Evolutionary conservation across 768 basidiomycete species (phyloP).

Genomic region (Plicaturopsis crispa): DNA sequence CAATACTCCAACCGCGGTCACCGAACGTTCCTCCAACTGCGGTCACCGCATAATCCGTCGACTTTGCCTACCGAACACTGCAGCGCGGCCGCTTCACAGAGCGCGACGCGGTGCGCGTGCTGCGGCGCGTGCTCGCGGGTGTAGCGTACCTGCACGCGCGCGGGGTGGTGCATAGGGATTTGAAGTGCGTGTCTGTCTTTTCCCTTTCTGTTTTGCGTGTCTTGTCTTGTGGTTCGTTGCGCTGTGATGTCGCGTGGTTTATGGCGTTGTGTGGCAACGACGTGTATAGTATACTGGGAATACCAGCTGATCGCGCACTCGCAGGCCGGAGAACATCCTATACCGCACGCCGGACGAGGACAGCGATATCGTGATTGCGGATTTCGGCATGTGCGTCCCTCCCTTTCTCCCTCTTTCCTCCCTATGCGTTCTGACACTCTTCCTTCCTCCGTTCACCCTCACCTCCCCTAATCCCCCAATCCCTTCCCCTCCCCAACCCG

Average conservation of each 20-base stretch:
- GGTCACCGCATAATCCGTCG: no score
- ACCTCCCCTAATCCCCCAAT: background rate
- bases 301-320: no score
- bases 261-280: no score
- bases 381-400: conserved; percentile 85
- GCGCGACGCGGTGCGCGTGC: conserved; percentile 73
- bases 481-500: background rate
- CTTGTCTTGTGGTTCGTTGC: conserved; percentile 4
- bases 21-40: no score
- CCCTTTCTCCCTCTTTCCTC: background rate
- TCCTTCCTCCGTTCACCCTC: background rate
- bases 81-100: conserved; percentile 90
- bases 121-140: conserved; percentile 69
- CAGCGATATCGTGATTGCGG: conserved; percentile 90
- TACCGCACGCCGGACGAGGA: conserved; percentile 71
- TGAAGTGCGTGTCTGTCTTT: conserved; percentile 52
- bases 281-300: no score
- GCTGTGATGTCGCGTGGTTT: no score
- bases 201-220: conserved; percentile 1
- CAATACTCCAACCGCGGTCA: no score
- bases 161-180: conserved; percentile 92
- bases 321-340: conserved; percentile 91
- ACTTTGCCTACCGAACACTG: no score
- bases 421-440: background rate
- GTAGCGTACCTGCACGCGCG: conserved; percentile 87